A percentile compares a stretch with the other conserved stretches of the same genome.
Conservation (phyloP, 306 rosid genomes). For the Pyrus pyrifolia region DNA sequence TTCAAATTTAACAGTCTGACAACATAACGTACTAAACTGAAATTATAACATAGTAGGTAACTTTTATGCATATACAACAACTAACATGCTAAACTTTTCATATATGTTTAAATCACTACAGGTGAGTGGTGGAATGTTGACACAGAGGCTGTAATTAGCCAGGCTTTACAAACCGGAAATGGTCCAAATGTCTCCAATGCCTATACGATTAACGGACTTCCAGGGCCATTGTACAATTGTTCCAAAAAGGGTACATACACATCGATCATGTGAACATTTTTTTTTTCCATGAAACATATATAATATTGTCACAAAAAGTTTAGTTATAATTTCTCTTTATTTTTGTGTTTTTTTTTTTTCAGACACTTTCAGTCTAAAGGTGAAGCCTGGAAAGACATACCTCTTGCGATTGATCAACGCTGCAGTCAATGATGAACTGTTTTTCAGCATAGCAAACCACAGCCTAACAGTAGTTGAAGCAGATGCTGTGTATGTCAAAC, state of each 20-base stretch:
- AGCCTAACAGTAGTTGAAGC: conserved; percentile 52
- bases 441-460: conserved; percentile 75
- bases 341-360: conserved; percentile 7
- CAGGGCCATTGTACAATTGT: conserved; percentile 69
- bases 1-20: not conserved
- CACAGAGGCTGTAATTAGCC: conserved; percentile 51
- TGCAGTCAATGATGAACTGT: conserved; percentile 74
- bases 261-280: not conserved
- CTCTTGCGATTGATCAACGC: conserved; percentile 70
- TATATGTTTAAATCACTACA: not conserved
- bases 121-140: conserved; percentile 84
- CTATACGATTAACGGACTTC: conserved; percentile 61
- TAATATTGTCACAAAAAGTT: not conserved
- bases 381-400: conserved; percentile 64
- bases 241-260: conserved; percentile 33
- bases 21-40: not conserved
- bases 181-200: conserved; percentile 81
- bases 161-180: conserved; percentile 55
- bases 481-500: conserved; percentile 59
- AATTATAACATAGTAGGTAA: not conserved
- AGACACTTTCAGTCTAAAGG: conserved; percentile 57
- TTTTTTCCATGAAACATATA: not conserved
- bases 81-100: not conserved
- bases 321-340: not conserved
- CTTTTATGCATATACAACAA: not conserved